These are phyloP conservation scores for Cladophialophora psammophila DNA, from an alignment of 2,329 filamentous ascomycete species.

Conservation along the genomic window DNA sequence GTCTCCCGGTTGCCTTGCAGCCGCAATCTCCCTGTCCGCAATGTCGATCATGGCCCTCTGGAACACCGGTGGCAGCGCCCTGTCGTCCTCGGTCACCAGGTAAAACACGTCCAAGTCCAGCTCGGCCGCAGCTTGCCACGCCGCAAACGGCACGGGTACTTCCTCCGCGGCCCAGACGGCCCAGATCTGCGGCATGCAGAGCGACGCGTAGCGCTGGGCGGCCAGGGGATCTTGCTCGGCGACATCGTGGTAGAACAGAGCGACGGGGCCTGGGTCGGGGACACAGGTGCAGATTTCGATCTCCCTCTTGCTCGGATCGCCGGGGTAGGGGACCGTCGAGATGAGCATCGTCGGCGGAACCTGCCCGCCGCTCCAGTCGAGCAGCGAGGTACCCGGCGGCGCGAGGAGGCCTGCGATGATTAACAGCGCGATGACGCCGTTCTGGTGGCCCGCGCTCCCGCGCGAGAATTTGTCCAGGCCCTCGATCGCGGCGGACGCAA, in stretches of 20 bases:
- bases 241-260: slow-evolving; percentile 46
- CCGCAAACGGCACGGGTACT: slow-evolving; percentile 41
- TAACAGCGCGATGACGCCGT: slow-evolving; percentile 10
- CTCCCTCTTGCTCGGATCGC: background rate
- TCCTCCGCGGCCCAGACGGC: slow-evolving; percentile 43
- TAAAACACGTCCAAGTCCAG: slow-evolving; percentile 33
- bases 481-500: slow-evolving; percentile 6
- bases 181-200: slow-evolving; percentile 45
- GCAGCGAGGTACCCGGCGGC: background rate
- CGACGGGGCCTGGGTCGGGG: slow-evolving; percentile 11
- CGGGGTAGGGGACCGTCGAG: slow-evolving; percentile 1
- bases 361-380: slow-evolving; percentile 6
- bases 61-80: slow-evolving; percentile 43
- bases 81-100: slow-evolving; percentile 45
- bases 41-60: slow-evolving; percentile 47
- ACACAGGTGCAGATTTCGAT: slow-evolving; percentile 5
- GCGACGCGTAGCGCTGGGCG: slow-evolving; percentile 42
- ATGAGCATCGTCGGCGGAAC: slow-evolving; percentile 4
- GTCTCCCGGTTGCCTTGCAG: background rate
- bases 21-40: slow-evolving; percentile 24
- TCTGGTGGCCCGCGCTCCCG: background rate
- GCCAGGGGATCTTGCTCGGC: slow-evolving; percentile 30
- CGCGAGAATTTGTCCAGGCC: slow-evolving; percentile 18
- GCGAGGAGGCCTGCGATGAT: slow-evolving; percentile 16
- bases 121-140: slow-evolving; percentile 42